Evolutionary conservation across 2,329 filamentous ascomycete genomes (phyloP).

Genomic region (Aspergillus phoenicis): DNA sequence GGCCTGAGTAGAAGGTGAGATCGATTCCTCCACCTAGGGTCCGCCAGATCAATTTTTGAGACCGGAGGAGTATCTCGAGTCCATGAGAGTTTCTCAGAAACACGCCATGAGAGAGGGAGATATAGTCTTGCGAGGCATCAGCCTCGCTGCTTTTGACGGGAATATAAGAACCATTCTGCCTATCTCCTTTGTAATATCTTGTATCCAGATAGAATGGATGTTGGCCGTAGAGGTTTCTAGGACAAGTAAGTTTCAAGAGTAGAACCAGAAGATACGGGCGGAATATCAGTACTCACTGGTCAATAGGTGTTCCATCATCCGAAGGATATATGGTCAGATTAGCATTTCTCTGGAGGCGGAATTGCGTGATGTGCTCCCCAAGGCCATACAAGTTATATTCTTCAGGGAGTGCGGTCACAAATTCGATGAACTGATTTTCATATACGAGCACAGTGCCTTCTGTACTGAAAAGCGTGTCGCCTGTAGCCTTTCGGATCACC

Average conservation of each 20-base stretch:
- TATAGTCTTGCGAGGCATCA: slow-evolving; percentile 58
- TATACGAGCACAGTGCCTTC: slow-evolving; percentile 66
- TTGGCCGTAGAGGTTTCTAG: slow-evolving; percentile 69
- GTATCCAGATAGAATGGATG: slow-evolving; percentile 82
- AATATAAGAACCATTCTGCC: slow-evolving; percentile 49
- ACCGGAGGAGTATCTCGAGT: slow-evolving; percentile 69
- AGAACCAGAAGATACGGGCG: neutral
- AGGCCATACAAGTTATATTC: slow-evolving; percentile 77
- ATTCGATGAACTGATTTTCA: slow-evolving; percentile 77
- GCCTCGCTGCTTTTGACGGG: slow-evolving; percentile 59
- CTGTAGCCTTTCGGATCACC: slow-evolving; percentile 59
- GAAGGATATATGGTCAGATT: slow-evolving; percentile 70
- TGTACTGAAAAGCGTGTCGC: slow-evolving; percentile 70
- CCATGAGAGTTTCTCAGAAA: slow-evolving; percentile 76
- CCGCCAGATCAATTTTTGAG: slow-evolving; percentile 70
- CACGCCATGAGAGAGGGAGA: slow-evolving; percentile 73
- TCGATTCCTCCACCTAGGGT: slow-evolving; percentile 76
- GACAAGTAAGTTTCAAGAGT: slow-evolving; percentile 1
- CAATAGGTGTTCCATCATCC: slow-evolving; percentile 62
- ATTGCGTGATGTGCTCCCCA: slow-evolving; percentile 70
- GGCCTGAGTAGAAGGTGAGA: slow-evolving; percentile 77
- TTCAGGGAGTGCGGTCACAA: slow-evolving; percentile 65
- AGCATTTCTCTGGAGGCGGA: slow-evolving; percentile 72
- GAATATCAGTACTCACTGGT: slow-evolving; percentile 37
- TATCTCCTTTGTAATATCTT: slow-evolving; percentile 66